Conservation (phyloP, 2,329 filamentous ascomycete genomes). For the Epichloe amarillans region DNA sequence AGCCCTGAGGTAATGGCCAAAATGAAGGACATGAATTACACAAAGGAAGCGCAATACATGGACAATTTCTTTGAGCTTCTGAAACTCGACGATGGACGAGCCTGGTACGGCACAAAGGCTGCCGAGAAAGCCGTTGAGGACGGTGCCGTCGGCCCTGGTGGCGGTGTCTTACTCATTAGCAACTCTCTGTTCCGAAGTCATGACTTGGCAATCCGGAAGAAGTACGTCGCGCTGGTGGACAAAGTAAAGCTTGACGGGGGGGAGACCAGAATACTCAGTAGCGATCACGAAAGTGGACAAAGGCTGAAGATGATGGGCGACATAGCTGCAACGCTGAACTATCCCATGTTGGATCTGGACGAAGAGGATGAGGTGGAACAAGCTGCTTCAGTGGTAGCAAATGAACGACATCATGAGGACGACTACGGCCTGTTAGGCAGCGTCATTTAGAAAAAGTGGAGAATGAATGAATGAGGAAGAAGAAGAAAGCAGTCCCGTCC, state of each 20-base stretch:
- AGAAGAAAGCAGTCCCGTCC: not conserved
- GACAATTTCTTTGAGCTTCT: conserved; percentile 70
- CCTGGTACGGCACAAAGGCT: conserved; percentile 79
- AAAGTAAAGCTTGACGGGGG: conserved; percentile 77
- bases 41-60: conserved; percentile 70
- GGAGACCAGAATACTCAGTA: conserved; percentile 79
- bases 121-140: conserved; percentile 74
- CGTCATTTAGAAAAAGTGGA: conserved; percentile 16
- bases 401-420: conserved; percentile 14
- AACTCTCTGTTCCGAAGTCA: conserved; percentile 79
- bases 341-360: conserved; percentile 70
- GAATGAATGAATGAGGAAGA: no score
- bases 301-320: conserved; percentile 72
- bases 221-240: conserved; percentile 78
- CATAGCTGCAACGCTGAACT: conserved; percentile 82
- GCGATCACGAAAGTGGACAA: conserved; percentile 86
- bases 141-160: conserved; percentile 77
- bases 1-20: conserved; percentile 64
- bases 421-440: conserved; percentile 19
- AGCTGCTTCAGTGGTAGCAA: conserved; percentile 1
- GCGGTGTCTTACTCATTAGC: conserved; percentile 73
- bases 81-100: conserved; percentile 71
- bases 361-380: conserved; percentile 44
- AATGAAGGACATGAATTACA: conserved; percentile 78
- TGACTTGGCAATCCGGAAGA: conserved; percentile 60